These are phyloP conservation scores for Gossypium turneri DNA, from an alignment of 345 rosid species.

Conservation along the genomic window DNA sequence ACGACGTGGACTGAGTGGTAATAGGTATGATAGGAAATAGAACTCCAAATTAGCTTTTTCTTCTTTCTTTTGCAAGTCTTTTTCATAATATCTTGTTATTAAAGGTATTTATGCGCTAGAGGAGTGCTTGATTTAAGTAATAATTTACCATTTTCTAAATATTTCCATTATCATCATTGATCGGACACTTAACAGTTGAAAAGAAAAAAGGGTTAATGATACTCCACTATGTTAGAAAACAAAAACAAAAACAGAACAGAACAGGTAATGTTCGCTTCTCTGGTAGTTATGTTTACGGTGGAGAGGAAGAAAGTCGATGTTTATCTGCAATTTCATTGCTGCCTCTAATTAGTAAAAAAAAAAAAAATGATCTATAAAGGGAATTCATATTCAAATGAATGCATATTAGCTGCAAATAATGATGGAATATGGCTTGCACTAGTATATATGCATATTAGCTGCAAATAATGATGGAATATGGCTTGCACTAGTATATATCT, in stretches of 20 bases:
- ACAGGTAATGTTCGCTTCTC: background rate
- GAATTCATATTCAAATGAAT: background rate
- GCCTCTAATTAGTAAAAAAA: background rate
- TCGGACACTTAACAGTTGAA: background rate
- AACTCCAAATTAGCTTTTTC: background rate
- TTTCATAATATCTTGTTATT: constrained; percentile 1
- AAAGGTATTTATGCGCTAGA: background rate
- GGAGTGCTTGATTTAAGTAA: background rate
- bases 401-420: background rate
- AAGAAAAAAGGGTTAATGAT: background rate
- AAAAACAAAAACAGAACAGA: background rate
- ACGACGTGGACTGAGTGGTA: constrained; percentile 11
- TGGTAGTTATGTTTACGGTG: constrained; percentile 5
- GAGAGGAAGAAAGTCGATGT: constrained; percentile 1
- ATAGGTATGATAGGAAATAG: background rate
- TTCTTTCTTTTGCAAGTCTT: background rate
- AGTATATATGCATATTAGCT: background rate
- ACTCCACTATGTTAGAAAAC: background rate
- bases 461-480: background rate
- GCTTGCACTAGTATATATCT: background rate
- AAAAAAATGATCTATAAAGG: background rate
- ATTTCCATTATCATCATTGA: constrained; percentile 8
- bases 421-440: background rate
- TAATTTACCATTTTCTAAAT: background rate
- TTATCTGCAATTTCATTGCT: constrained; percentile 7